Base-by-base conservation (phyloP, 1,139 yeast genomes). In the Yamadazyma membranifaciens region DNA sequence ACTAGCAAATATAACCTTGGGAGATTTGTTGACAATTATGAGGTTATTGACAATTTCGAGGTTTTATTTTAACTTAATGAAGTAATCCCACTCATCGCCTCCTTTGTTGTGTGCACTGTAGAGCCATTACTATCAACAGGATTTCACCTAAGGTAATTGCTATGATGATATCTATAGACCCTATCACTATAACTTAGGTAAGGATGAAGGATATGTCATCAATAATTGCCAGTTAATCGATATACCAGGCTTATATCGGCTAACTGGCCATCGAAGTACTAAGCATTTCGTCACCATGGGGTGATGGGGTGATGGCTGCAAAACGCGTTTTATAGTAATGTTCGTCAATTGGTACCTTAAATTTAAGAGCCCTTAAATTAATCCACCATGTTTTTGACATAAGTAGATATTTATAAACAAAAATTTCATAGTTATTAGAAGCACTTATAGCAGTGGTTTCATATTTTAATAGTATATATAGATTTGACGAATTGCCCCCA, bases 271-370 rank as follows among this genome's bases (percentile, higher is more conserved):
- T 20, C 24, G 24, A 20, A 20, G 24, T 5, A 7, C n/a, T 6
- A 20, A 20, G 24, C 5, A 20, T 20, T 6, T 20, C 24, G 24
- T 20, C 24, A 20, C 5, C 24, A 20, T 20, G 7, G 24, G n/a
- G n/a, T n/a, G n/a, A n/a, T n/a, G n/a, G 24, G 7, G 24, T 20
- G 24, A 15, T 9, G 20, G 25, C 11, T 33, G 28, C 14, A 13
- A 34, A 27, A n/a, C 30, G 30, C 30, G 30, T 27, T 27, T 20
- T 27, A 14, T 14, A 27, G 30, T 14, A 27, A n/a, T n/a, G n/a
- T n/a, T 27, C 30, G 30, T 27, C 30, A n/a, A 11, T 26, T 22
- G 20, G 36, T 34, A 34, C 36, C 36, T 34, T 22, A 34, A 34
- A 11, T 15, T 25, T 25, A 9, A 25, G 36, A 34, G 36, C 36